phyloP scores from a whole-genome alignment of 768 basidiomycete genomes.

The Pleurotus giganteus region DNA sequence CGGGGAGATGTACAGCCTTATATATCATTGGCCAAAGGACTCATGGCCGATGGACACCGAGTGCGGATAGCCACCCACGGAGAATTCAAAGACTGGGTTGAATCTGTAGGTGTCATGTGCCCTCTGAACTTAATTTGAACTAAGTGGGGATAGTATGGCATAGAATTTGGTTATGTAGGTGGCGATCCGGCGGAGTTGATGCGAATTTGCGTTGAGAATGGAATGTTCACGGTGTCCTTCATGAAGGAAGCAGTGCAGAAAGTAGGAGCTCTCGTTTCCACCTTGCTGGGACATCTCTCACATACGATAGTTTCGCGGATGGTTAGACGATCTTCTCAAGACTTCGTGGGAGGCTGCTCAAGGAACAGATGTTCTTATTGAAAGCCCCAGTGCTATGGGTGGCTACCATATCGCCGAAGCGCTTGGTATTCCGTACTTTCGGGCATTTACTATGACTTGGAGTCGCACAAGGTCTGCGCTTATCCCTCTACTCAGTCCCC shows the following conservation, averaged over 20 bases:
- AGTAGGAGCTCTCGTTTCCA: constrained; percentile 38
- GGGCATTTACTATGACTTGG: constrained; percentile 99
- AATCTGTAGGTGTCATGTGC: constrained; percentile 62
- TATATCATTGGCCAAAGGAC: constrained; percentile 90
- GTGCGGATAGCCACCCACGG: constrained; percentile 93
- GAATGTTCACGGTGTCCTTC: constrained; percentile 95
- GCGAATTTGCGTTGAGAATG: constrained; percentile 97
- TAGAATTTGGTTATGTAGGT: constrained; percentile 91
- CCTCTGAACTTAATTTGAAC: constrained; percentile 7
- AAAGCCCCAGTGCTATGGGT: constrained; percentile 96
- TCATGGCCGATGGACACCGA: constrained; percentile 86
- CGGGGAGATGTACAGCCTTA: constrained; percentile 98
- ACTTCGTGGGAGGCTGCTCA: constrained; percentile 98
- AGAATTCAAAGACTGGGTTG: constrained; percentile 94
- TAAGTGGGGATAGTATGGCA: constrained; percentile 67
- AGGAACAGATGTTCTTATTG: constrained; percentile 88
- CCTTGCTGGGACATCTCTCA: constrained; percentile 6
- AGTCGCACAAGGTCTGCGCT: constrained; percentile 72
- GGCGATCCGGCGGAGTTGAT: constrained; percentile 98
- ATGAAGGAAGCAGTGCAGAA: constrained; percentile 87
- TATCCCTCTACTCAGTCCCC: background rate
- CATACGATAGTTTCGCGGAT: constrained; percentile 80
- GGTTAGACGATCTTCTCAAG: constrained; percentile 94
- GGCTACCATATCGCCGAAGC: constrained; percentile 98
- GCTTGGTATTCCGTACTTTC: constrained; percentile 87